These are phyloP conservation scores for Alternaria alternata DNA, from an alignment of 2,329 filamentous ascomycete genomes.

Conservation along the genomic window DNA sequence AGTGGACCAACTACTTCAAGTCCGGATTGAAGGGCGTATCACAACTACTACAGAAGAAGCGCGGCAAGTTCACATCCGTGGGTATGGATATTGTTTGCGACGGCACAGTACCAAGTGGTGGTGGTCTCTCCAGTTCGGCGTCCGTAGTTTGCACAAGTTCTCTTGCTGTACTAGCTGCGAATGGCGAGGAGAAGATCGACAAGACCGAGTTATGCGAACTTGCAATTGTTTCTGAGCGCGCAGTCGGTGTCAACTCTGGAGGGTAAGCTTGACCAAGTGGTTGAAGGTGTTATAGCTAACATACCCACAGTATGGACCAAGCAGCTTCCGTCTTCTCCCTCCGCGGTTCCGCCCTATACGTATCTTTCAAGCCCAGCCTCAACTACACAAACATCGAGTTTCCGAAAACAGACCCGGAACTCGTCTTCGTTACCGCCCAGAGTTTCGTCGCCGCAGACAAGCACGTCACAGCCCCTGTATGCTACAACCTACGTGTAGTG, in stretches of 20 bases:
- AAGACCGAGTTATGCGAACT: slow-evolving; percentile 93
- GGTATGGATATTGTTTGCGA: slow-evolving; percentile 91
- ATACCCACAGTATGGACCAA: slow-evolving; percentile 82
- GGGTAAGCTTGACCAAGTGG: slow-evolving; percentile 64
- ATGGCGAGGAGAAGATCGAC: slow-evolving; percentile 78
- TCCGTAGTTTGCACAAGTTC: slow-evolving; percentile 92
- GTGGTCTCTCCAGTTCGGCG: slow-evolving; percentile 91
- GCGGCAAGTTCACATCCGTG: slow-evolving; percentile 70
- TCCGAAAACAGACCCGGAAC: slow-evolving; percentile 79
- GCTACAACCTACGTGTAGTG: slow-evolving; percentile 96
- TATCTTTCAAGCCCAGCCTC: slow-evolving; percentile 84
- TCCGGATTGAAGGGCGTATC: slow-evolving; percentile 85
- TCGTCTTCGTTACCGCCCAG: slow-evolving; percentile 93
- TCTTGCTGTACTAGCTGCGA: slow-evolving; percentile 85
- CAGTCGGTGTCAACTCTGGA: slow-evolving; percentile 95
- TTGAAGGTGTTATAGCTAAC: slow-evolving; percentile 27
- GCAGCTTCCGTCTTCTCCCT: slow-evolving; percentile 93
- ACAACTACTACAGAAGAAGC: slow-evolving; percentile 74
- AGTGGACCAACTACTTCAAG: slow-evolving; percentile 99
- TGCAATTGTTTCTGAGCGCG: slow-evolving; percentile 91
- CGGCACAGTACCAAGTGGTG: slow-evolving; percentile 89
- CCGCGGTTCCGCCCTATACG: slow-evolving; percentile 85
- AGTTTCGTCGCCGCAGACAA: slow-evolving; percentile 95
- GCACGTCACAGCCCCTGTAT: slow-evolving; percentile 88
- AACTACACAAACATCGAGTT: slow-evolving; percentile 80